Evolutionary conservation across 2,329 filamentous ascomycete species (phyloP).

Genomic region (Phoma sp.): DNA sequence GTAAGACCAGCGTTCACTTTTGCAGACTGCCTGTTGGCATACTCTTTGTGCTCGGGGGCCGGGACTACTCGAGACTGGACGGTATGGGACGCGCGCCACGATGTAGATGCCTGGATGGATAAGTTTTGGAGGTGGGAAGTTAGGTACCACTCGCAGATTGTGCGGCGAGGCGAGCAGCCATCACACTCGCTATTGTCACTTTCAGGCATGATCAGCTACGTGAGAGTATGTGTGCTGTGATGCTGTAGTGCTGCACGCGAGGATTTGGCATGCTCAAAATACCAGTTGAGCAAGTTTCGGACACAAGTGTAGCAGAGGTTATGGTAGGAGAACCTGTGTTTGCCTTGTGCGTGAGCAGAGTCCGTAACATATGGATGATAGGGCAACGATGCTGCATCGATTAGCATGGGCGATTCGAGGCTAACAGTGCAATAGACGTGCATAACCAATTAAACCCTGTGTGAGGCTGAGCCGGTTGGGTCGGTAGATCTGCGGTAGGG

Average conservation of each 20-base stretch:
- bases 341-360: background rate
- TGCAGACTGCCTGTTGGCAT: slow-evolving; percentile 22
- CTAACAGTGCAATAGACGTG: background rate
- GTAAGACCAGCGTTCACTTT: slow-evolving; percentile 23
- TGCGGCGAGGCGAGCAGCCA: background rate
- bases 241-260: background rate
- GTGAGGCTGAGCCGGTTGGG: slow-evolving; percentile 9
- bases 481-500: slow-evolving; percentile 13
- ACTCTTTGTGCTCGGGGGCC: slow-evolving; percentile 14
- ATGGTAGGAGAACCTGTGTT: background rate
- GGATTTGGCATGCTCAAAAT: background rate
- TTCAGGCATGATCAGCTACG: background rate
- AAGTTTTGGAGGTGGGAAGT: background rate
- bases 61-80: background rate
- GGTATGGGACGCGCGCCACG: too few species aligned
- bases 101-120: background rate
- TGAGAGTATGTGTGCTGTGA: background rate
- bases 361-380: background rate
- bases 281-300: background rate
- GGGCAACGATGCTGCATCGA: background rate
- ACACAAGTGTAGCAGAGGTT: background rate
- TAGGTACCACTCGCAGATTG: background rate
- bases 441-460: background rate
- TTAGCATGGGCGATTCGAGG: background rate
- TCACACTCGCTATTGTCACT: background rate